Evolutionary conservation across 1,284 basidiomycete species (phyloP), one percentile per base, ranked within the genome.

Genomic region (Heterobasidion irregulare): DNA sequence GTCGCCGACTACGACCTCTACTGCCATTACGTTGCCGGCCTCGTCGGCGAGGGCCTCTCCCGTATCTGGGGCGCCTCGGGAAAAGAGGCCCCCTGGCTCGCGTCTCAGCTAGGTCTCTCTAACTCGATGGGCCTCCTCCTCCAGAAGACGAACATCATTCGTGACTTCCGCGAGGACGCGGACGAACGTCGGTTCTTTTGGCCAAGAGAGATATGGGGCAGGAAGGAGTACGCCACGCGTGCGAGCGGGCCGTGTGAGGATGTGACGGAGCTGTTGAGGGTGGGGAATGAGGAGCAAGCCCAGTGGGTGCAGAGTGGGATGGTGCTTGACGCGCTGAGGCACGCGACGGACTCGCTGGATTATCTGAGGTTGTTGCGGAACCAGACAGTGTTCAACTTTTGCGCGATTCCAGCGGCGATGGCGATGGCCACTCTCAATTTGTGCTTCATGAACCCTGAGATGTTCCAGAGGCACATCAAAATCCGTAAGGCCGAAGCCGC

Each of bases 121-220:
- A 98, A 98, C 72, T 91, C 90, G 50, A 94, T 98, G 90, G 97
- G 97, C n/a, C 79, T 96, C 15, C 79, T 98, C 54, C 80, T 99
- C 10, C 97, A 99, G 71, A 99, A 99, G 75, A 98, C 94, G 44
- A 99, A 99, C 74, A 98, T 99, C 70, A 92, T 94, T 60, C 87
- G 96, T 56, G 97, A 99, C 70, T 93, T 88, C 72, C 84, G 92
- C 47, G 96, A 99, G 72, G 97, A 99, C 68, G 81, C 86, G 10
- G 86, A 94, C 47, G 81, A 96, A 52, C 77, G 79, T 10, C 83
- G 96, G 45, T 91, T 83, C 66, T 99, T 99, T 76, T 99, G 97
- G 96, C 97, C 96, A 0, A 80, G 80, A 53, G 92, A 94, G 66
- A 92, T 98, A 57, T 99, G 94, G 94, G 84, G 79, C 18, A 51